Base-by-base conservation (phyloP, 371 early-diverging fungal genomes). In the Gilbertella persicaria region DNA sequence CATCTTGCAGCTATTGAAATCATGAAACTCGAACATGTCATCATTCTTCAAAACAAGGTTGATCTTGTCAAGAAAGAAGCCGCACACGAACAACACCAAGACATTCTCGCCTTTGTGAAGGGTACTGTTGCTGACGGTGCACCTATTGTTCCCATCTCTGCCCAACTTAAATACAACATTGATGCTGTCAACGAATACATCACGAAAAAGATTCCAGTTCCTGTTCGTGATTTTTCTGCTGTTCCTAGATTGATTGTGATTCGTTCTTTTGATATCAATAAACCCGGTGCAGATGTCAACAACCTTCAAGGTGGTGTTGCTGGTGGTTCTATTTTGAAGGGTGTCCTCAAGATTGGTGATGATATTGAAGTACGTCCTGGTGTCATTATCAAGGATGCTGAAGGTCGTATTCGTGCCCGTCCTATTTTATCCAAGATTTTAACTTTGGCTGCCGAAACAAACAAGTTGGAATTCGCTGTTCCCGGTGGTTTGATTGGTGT, bases 401-500 rank as follows among this genome's bases (percentile, higher is more conserved):
- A 94, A 61, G 95, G 95, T 47, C 87, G 87, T 67, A 87, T 96
- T 66, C 80, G 82, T 50, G 95, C 96, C 73, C 78, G 87, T 52
- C 98, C 99, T 23, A 95, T 99, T 60, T 86, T 95, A 57, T 94
- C 98, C 26, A 87, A 90, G 60, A 94, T 99, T 58, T 75, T 96
- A 40, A 86, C 96, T 7, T 86, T 99, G 43, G 85, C 91, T 56
- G 94, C 99, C 28, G 99, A 99, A 72, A 73, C 77, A 48, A 99
- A 99, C 78, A 78, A 85, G 50, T 82, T 99, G 41, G 82, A 96
- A 68, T 96, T 97, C 78, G 99, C 99, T 39, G 96, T 98, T 53
- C 99, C 99, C 23, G 99, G 99, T 58, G 99, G 99, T 58, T 85
- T 99, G 46, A 99, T 99, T 64, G 99, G 98, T 84, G 99, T 99